Evolutionary conservation across 2,329 filamentous ascomycete genomes (phyloP), one percentile per base, ranked within the genome.

Genomic region (Penicillium verrucosum): DNA sequence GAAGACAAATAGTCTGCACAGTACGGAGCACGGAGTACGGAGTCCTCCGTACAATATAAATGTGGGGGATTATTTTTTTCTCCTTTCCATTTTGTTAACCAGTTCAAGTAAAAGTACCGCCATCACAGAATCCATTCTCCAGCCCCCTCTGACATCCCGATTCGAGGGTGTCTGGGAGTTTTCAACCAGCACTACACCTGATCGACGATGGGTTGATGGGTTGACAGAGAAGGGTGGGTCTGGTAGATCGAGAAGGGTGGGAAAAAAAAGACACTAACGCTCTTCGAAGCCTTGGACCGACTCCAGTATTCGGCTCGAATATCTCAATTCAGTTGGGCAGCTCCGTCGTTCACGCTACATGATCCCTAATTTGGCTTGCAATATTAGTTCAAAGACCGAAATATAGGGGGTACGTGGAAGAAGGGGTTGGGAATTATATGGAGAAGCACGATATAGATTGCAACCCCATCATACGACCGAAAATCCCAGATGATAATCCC

Each of bases 171-270:
- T 29, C 38, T 23, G 41, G 30, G n/a, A 5, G 42, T 38, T 54
- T 42, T 46, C 23, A 37, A 37, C 37, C 41, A 37, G 45, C 42
- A 32, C 18, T 51, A 54, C 61, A 40, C 51, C 62, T 65, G 62
- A 65, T 65, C 63, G 60, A 63, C 63, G 51, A 53, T 40, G 34
- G 40, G 57, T 59, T 63, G 51, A 53, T 40, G 34, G 40, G 57
- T 59, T 63, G 62, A 65, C 62, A 58, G 54, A 42, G 36, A 37
- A 37, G 48, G 48, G 60, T 62, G 63, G 60, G 37, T 52, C 54
- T 38, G 48, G 41, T 37, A 59, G 48, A 56, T 54, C 50, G 30
- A 21, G 10, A 30, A 60, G 52, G 50, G 18, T 1, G 18, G 18
- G 18, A 2, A 2, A 18, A 56, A 41, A 34, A 57, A 18, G 32